A percentile compares a stretch with the other conserved stretches of the same genome.
These are phyloP conservation scores for Puccinia coronata DNA, from an alignment of 1,284 basidiomycete genomes.

Conservation along the genomic window DNA sequence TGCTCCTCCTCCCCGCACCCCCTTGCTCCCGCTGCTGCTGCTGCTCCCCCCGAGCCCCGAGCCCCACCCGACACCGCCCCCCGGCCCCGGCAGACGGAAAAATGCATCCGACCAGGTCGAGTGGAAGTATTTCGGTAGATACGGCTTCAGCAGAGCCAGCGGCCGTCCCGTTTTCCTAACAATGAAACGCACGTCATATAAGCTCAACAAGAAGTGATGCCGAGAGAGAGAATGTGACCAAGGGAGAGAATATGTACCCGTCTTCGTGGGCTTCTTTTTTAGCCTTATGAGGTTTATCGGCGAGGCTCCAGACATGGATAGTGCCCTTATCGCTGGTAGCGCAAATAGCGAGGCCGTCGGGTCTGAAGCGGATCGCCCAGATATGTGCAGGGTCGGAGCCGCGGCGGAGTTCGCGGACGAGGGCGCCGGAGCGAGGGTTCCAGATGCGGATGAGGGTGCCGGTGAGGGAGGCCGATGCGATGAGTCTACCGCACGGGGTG, in stretches of 20 bases:
- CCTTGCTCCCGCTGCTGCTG: no score
- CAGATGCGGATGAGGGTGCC: slow-evolving; percentile 88
- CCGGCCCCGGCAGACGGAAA: slow-evolving; percentile 74
- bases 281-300: slow-evolving; percentile 49
- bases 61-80: slow-evolving; percentile 48
- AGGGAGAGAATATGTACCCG: no score
- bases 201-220: neutral
- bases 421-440: slow-evolving; percentile 75
- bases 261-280: slow-evolving; percentile 56
- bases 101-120: slow-evolving; percentile 92
- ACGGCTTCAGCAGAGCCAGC: slow-evolving; percentile 56
- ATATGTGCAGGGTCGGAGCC: slow-evolving; percentile 89
- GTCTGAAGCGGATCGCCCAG: slow-evolving; percentile 74
- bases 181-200: neutral
- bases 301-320: slow-evolving; percentile 75
- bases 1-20: no score
- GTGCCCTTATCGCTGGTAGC: slow-evolving; percentile 97
- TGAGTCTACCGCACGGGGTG: slow-evolving; percentile 73
- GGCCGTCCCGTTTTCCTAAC: slow-evolving; percentile 51
- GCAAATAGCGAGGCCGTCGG: slow-evolving; percentile 68
- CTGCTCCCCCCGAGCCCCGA: no score
- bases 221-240: slow-evolving; percentile 5
- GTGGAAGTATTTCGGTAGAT: slow-evolving; percentile 84
- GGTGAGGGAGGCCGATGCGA: slow-evolving; percentile 80
- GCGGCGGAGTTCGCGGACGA: slow-evolving; percentile 77